These are phyloP conservation scores for Westerdykella ornata DNA, from an alignment of 2,329 filamentous ascomycete species.

Conservation along the genomic window DNA sequence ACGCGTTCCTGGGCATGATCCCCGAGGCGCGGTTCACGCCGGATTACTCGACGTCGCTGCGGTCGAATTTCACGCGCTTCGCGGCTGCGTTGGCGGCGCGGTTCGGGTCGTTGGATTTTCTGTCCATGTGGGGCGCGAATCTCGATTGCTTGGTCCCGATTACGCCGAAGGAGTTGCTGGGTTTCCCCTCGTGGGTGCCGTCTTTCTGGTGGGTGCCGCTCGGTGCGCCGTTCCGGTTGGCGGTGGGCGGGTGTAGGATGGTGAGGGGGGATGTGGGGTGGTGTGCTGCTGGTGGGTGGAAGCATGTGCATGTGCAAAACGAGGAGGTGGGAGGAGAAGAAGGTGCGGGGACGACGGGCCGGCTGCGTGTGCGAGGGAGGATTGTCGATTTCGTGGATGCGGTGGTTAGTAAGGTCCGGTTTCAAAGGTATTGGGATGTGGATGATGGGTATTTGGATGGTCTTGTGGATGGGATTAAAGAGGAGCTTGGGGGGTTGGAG, in stretches of 20 bases:
- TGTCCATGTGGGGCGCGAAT: conserved; percentile 11
- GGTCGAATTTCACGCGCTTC: conserved; percentile 10
- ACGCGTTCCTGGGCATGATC: conserved; percentile 11
- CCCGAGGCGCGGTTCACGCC: conserved; percentile 6
- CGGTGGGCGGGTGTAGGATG: conserved; percentile 3
- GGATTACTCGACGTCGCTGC: conserved; percentile 8
- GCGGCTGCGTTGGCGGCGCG: conserved; percentile 5
- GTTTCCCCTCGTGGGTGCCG: conserved; percentile 31
- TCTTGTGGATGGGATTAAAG: conserved; percentile 3
- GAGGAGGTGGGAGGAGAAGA: neutral
- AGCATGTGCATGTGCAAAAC: conserved; percentile 7
- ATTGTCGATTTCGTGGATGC: conserved; percentile 11
- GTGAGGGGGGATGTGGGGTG: conserved; percentile 3
- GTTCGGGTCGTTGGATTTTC: conserved; percentile 11
- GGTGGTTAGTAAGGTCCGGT: conserved; percentile 5
- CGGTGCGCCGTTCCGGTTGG: conserved; percentile 8
- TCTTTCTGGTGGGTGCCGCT: conserved; percentile 21
- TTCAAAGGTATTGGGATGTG: conserved; percentile 3
- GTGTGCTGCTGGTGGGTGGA: conserved; percentile 8
- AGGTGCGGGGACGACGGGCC: conserved; percentile 2
- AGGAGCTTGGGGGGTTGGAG: conserved; percentile 4
- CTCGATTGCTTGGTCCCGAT: conserved; percentile 11
- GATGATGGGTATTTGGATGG: conserved; percentile 5
- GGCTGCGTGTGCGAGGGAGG: conserved; percentile 8
- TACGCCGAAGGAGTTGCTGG: conserved; percentile 21